phyloP scores from a whole-genome alignment of 306 rosid genomes.

The Citrullus amarus region DNA sequence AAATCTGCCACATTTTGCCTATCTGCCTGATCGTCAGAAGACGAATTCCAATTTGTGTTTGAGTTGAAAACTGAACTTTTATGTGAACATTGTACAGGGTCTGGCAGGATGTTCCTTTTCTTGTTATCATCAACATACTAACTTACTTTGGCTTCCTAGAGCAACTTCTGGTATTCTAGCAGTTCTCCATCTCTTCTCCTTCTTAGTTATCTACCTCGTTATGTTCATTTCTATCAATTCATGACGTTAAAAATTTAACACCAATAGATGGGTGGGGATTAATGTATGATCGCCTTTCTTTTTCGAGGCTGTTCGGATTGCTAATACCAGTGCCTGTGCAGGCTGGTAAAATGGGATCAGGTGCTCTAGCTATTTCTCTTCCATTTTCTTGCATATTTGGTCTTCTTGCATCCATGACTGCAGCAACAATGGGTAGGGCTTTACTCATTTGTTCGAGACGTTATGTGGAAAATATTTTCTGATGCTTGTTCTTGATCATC shows the following conservation, averaged over 20 bases:
- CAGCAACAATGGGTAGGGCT: constrained; percentile 64
- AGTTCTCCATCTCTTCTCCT: neutral
- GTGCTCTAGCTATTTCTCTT: constrained; percentile 62
- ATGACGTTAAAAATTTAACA: neutral
- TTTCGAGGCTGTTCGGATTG: constrained; percentile 6
- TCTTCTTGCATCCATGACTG: constrained; percentile 68
- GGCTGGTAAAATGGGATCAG: constrained; percentile 54
- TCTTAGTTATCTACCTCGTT: neutral
- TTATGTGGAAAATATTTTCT: neutral
- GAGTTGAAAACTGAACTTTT: neutral
- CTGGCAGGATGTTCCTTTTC: constrained; percentile 42
- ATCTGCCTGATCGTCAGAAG: neutral
- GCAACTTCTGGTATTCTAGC: constrained; percentile 32
- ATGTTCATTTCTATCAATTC: neutral
- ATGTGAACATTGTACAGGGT: constrained; percentile 19
- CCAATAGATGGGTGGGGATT: neutral
- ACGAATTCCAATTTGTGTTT: too few species aligned
- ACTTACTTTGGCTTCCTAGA: constrained; percentile 41
- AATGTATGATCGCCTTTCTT: neutral
- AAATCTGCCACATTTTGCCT: neutral
- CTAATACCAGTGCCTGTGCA: constrained; percentile 24
- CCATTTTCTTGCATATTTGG: constrained; percentile 78
- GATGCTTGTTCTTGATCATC: neutral
- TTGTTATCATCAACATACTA: constrained; percentile 36
- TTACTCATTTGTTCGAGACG: constrained; percentile 9